Conservation (phyloP, 2,329 filamentous ascomycete genomes). For the Proliferodiscus dingleyae region DNA sequence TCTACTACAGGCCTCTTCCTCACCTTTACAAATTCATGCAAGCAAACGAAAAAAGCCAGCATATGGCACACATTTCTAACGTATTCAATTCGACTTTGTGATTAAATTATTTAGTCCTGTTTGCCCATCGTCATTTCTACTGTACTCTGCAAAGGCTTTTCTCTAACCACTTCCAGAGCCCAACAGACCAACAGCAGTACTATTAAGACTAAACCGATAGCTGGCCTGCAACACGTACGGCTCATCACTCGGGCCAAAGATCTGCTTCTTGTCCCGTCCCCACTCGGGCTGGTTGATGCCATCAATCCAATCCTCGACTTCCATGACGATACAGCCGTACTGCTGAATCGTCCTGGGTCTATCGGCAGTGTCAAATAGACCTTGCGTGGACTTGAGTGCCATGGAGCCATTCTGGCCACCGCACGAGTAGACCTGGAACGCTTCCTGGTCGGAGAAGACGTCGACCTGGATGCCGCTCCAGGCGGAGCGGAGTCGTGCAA, state of each 20-base stretch:
- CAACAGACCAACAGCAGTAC: slow-evolving; percentile 18
- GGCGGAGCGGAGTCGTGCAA: slow-evolving; percentile 63
- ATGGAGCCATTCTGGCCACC: slow-evolving; percentile 67
- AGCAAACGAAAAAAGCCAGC: no score
- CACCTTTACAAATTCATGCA: no score
- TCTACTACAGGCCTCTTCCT: no score
- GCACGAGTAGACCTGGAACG: slow-evolving; percentile 86
- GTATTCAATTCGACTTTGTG: no score
- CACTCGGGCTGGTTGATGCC: slow-evolving; percentile 89
- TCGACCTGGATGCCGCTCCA: slow-evolving; percentile 83
- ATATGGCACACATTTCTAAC: no score
- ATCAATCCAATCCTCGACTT: slow-evolving; percentile 92
- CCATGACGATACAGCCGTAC: slow-evolving; percentile 84
- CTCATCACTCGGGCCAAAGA: slow-evolving; percentile 54
- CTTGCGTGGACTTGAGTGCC: slow-evolving; percentile 66
- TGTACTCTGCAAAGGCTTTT: no score
- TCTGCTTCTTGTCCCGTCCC: slow-evolving; percentile 60
- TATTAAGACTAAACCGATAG: slow-evolving; percentile 46
- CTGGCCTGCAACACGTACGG: slow-evolving; percentile 59
- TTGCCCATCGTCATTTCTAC: no score
- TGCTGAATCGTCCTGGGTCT: slow-evolving; percentile 61
- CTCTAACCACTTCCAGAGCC: no score
- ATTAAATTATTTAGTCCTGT: no score
- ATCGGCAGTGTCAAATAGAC: slow-evolving; percentile 47
- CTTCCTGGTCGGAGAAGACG: slow-evolving; percentile 77